phyloP scores from a whole-genome alignment of 1,284 basidiomycete species.

The Hemileia vastatrix region DNA sequence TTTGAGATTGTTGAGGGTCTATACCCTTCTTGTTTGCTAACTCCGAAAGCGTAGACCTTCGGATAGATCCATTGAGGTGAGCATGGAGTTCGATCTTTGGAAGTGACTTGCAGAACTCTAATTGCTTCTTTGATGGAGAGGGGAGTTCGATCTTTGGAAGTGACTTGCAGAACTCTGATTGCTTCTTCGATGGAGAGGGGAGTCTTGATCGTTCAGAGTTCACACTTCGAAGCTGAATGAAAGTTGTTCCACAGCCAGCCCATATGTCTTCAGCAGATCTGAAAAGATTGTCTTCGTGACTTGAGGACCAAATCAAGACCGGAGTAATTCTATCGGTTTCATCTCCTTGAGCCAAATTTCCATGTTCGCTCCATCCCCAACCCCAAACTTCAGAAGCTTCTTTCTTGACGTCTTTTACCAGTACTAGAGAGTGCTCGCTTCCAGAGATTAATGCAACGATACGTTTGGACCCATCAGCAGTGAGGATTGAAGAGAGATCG shows the following conservation, averaged over 20 bases:
- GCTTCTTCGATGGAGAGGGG: too few species aligned
- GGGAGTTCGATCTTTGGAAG: too few species aligned
- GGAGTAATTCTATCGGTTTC: conserved; percentile 25
- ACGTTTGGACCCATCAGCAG: background rate
- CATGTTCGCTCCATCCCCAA: conserved; percentile 29
- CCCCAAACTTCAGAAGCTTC: background rate
- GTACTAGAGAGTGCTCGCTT: conserved; percentile 29
- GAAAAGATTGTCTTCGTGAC: background rate
- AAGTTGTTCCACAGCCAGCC: conserved; percentile 29
- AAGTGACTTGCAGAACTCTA: too few species aligned
- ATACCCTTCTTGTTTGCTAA: conserved; percentile 8
- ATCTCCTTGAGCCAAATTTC: conserved; percentile 31
- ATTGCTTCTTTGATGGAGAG: too few species aligned
- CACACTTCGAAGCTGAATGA: conserved; percentile 20
- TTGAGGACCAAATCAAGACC: conserved; percentile 1
- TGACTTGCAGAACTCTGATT: too few species aligned
- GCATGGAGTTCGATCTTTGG: conserved; percentile 28
- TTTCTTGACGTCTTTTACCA: conserved; percentile 20
- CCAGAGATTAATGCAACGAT: conserved; percentile 27
- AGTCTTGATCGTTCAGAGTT: too few species aligned
- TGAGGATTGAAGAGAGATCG: background rate
- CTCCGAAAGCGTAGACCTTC: background rate
- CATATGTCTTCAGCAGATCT: conserved; percentile 23
- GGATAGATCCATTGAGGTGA: conserved; percentile 19
- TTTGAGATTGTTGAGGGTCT: background rate